Percentiles rank a stretch among this genome's conserved stretches.
These are phyloP conservation scores for Cryptococcus sp. DNA, from an alignment of 1,284 basidiomycete species.

Conservation along the genomic window DNA sequence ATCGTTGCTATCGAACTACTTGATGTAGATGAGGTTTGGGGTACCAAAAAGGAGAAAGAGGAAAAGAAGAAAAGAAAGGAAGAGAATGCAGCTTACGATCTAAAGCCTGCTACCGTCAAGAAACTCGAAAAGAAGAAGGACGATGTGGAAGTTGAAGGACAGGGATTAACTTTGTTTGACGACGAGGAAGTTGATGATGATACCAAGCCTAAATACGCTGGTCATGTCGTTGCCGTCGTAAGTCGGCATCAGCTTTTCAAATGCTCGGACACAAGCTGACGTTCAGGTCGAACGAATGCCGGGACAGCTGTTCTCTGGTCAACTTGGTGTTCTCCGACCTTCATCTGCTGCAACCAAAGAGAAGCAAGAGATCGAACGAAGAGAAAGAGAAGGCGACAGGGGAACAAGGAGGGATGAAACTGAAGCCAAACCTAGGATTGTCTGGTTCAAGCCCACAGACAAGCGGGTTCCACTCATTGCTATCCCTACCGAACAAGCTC, in stretches of 20 bases:
- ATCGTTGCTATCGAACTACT: slow-evolving; percentile 97
- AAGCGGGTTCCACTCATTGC: slow-evolving; percentile 98
- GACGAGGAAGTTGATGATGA: slow-evolving; percentile 98
- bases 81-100: slow-evolving; percentile 82
- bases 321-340: slow-evolving; percentile 88
- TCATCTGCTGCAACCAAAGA: slow-evolving; percentile 98
- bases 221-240: slow-evolving; percentile 93
- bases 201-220: slow-evolving; percentile 76
- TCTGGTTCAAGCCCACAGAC: slow-evolving; percentile 99
- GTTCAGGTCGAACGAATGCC: slow-evolving; percentile 82
- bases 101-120: slow-evolving; percentile 67
- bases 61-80: slow-evolving; percentile 99
- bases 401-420: slow-evolving; percentile 54
- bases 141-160: slow-evolving; percentile 98
- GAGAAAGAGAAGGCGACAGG: slow-evolving; percentile 84
- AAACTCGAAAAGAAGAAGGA: slow-evolving; percentile 99
- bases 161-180: slow-evolving; percentile 91
- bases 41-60: slow-evolving; percentile 99
- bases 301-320: slow-evolving; percentile 96
- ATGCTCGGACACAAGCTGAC: not conserved
- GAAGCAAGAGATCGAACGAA: slow-evolving; percentile 96
- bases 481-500: slow-evolving; percentile 99
- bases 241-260: slow-evolving; percentile 4
- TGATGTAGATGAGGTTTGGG: slow-evolving; percentile 98
- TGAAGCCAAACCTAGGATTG: slow-evolving; percentile 89